These are phyloP conservation scores for Proliferodiscus dingleyae DNA, from an alignment of 2,329 filamentous ascomycete genomes.

Conservation along the genomic window DNA sequence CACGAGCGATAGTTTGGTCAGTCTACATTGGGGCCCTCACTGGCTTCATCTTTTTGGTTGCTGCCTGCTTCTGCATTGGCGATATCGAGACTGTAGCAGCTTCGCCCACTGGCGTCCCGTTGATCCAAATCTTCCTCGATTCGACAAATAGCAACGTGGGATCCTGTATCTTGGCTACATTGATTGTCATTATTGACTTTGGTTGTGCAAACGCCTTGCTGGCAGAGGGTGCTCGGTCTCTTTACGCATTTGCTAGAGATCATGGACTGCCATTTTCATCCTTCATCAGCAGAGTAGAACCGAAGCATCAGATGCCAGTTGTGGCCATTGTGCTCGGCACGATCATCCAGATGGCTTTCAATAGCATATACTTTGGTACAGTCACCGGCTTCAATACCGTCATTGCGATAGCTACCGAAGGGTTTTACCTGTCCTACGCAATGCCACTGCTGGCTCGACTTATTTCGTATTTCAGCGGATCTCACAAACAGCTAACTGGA, in stretches of 20 bases:
- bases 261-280: constrained; percentile 47
- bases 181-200: constrained; percentile 39
- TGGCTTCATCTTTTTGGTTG: constrained; percentile 44
- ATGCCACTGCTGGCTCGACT: constrained; percentile 49
- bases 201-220: constrained; percentile 36
- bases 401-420: constrained; percentile 51
- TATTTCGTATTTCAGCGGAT: constrained; percentile 39
- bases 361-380: constrained; percentile 51
- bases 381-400: constrained; percentile 52
- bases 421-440: constrained; percentile 55
- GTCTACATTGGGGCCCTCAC: constrained; percentile 43
- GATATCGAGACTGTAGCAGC: constrained; percentile 40
- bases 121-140: constrained; percentile 47
- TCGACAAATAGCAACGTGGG: constrained; percentile 40
- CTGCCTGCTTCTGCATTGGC: constrained; percentile 47
- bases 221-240: constrained; percentile 34
- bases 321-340: constrained; percentile 44
- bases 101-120: constrained; percentile 41
- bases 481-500: constrained; percentile 34
- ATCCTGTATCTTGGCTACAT: constrained; percentile 43
- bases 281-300: constrained; percentile 41
- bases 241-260: constrained; percentile 46
- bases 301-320: constrained; percentile 43
- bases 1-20: constrained; percentile 43
- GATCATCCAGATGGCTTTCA: constrained; percentile 46